phyloP scores from a whole-genome alignment of 306 rosid species.

The Medicago truncatula region DNA sequence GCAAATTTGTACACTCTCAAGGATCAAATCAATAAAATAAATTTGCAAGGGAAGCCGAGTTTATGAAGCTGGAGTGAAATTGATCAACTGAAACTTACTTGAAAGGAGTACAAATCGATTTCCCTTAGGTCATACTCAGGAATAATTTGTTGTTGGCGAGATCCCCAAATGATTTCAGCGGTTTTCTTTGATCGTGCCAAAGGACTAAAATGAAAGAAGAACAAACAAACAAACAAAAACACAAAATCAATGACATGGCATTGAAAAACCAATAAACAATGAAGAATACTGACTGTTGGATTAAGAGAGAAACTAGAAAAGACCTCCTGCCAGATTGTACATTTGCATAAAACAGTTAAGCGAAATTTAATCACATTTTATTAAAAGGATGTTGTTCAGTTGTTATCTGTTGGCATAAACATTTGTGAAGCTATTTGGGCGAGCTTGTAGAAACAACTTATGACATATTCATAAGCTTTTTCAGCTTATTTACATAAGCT shows the following conservation, averaged over 20 bases:
- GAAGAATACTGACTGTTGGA: not conserved
- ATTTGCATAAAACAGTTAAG: not conserved
- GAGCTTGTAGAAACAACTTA: no score
- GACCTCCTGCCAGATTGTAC: not conserved
- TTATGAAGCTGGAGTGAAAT: not conserved
- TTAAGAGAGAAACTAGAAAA: slow-evolving; percentile 11
- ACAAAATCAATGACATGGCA: not conserved
- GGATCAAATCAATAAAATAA: slow-evolving; percentile 8
- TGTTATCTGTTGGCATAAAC: no score
- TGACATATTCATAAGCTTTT: no score
- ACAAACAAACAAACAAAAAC: not conserved
- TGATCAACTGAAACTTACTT: slow-evolving; percentile 50
- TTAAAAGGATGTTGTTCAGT: not conserved
- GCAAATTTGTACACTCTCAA: not conserved
- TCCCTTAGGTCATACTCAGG: slow-evolving; percentile 75
- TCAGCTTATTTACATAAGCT: no score
- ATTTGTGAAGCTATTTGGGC: no score
- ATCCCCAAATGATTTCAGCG: slow-evolving; percentile 89
- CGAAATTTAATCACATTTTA: not conserved
- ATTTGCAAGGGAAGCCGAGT: not conserved
- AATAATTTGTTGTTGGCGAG: slow-evolving; percentile 58
- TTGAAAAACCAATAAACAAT: not conserved
- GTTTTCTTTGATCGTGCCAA: slow-evolving; percentile 81
- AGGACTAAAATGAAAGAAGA: slow-evolving; percentile 53
- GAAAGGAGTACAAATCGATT: slow-evolving; percentile 92